Percentiles rank a stretch among this genome's conserved stretches.
Conservation (phyloP, 345 rosid genomes). For the Nephelium lappaceum region DNA sequence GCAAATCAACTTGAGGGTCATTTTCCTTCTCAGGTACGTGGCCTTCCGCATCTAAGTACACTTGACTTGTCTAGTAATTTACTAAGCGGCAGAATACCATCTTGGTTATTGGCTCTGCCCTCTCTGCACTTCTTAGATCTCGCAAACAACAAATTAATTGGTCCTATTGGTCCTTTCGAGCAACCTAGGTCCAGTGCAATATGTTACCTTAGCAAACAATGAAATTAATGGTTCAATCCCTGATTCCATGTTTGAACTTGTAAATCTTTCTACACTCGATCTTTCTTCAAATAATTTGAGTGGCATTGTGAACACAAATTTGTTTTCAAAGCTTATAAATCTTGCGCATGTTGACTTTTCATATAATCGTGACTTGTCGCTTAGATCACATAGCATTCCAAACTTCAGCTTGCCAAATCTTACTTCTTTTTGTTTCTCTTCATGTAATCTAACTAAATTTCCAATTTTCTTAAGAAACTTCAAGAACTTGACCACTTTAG, state of each 20-base stretch:
- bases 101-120: slow-evolving; percentile 12
- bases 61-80: background rate
- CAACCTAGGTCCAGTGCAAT: background rate
- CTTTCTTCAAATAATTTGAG: background rate
- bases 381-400: too few relatives aligned
- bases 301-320: background rate
- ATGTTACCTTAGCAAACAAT: background rate
- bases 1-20: too few relatives aligned
- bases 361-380: too few relatives aligned
- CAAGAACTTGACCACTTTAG: too few relatives aligned
- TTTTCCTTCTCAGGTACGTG: too few relatives aligned
- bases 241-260: background rate
- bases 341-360: background rate
- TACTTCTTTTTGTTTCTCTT: too few relatives aligned
- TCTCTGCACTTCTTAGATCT: background rate
- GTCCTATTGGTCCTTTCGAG: background rate
- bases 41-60: background rate
- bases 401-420: too few relatives aligned
- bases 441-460: too few relatives aligned
- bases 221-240: background rate
- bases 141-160: background rate
- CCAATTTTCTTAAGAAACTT: too few relatives aligned
- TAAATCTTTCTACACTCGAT: rapidly evolving
- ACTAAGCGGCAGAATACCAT: slow-evolving; percentile 1
- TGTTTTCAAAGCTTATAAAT: background rate